phyloP scores from a whole-genome alignment of 805 yeast species.

The Clavispora vitiphila region DNA sequence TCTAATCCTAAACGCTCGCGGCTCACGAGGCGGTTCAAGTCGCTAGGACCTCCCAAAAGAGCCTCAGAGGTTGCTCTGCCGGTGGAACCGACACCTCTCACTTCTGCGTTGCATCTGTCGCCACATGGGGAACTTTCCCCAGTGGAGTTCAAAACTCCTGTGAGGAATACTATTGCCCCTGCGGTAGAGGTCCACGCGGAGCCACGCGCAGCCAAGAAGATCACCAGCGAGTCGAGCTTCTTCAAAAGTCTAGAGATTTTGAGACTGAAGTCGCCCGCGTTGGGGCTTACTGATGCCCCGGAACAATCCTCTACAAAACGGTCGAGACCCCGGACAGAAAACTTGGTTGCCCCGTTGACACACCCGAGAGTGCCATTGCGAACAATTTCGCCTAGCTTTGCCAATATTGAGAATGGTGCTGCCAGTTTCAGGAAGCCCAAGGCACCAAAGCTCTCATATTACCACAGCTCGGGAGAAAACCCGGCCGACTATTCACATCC shows the following conservation, averaged over 20 bases:
- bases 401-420: slow-evolving; percentile 15
- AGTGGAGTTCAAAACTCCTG: background rate
- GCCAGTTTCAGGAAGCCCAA: slow-evolving; percentile 34
- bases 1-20: slow-evolving; percentile 25
- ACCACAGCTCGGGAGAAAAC: background rate
- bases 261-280: slow-evolving; percentile 6
- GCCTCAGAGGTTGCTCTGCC: slow-evolving; percentile 20
- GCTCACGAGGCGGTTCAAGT: slow-evolving; percentile 30
- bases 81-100: background rate
- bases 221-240: slow-evolving; percentile 13
- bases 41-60: slow-evolving; percentile 49
- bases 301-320: background rate
- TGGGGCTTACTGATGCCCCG: background rate
- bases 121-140: background rate
- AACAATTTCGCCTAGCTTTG: slow-evolving; percentile 4
- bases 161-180: background rate
- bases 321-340: background rate
- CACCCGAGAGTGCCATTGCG: slow-evolving; percentile 7
- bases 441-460: slow-evolving; percentile 14
- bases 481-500: background rate
- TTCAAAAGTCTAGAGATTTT: slow-evolving; percentile 14
- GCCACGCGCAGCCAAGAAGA: background rate
- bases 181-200: background rate
- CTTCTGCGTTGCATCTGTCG: background rate
- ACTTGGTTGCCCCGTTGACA: background rate